Conservation (phyloP, 306 rosid genomes). For the Glycine latifolia region DNA sequence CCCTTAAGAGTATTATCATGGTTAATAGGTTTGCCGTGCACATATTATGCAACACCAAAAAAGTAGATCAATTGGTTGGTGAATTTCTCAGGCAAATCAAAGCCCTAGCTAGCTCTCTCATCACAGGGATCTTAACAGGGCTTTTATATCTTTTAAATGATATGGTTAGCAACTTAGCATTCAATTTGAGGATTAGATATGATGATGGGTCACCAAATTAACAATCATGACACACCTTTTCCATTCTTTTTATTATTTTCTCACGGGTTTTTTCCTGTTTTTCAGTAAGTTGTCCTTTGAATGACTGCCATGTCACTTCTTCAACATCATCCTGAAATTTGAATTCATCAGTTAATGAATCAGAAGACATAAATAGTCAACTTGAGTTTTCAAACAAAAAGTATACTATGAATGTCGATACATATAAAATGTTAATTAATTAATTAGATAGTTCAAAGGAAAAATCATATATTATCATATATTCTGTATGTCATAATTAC, state of each 20-base stretch:
- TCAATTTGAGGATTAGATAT: not conserved
- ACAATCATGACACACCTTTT: slow-evolving; percentile 66
- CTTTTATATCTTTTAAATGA: too few relatives aligned
- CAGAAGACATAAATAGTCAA: slow-evolving; percentile 44
- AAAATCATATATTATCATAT: not conserved
- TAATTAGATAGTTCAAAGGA: slow-evolving; percentile 34
- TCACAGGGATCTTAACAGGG: too few relatives aligned
- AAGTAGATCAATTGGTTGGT: too few relatives aligned
- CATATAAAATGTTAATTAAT: not conserved
- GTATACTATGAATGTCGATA: slow-evolving; percentile 40
- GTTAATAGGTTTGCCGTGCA: not conserved
- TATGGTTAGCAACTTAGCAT: too few relatives aligned
- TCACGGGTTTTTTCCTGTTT: slow-evolving; percentile 93
- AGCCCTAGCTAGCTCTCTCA: too few relatives aligned
- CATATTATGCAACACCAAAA: too few relatives aligned
- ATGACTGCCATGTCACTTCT: slow-evolving; percentile 96
- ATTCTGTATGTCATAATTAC: slow-evolving; percentile 9
- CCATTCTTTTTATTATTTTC: slow-evolving; percentile 84
- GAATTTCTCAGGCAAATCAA: too few relatives aligned
- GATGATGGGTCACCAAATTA: slow-evolving; percentile 1
- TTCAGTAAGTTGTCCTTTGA: slow-evolving; percentile 91
- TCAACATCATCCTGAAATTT: slow-evolving; percentile 79
- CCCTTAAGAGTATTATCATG: slow-evolving; percentile 7
- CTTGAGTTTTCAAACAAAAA: slow-evolving; percentile 20
- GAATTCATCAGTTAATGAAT: slow-evolving; percentile 43